Base-by-base conservation (phyloP, 139 green algal species). In the Edaphochlamys debaryana region DNA sequence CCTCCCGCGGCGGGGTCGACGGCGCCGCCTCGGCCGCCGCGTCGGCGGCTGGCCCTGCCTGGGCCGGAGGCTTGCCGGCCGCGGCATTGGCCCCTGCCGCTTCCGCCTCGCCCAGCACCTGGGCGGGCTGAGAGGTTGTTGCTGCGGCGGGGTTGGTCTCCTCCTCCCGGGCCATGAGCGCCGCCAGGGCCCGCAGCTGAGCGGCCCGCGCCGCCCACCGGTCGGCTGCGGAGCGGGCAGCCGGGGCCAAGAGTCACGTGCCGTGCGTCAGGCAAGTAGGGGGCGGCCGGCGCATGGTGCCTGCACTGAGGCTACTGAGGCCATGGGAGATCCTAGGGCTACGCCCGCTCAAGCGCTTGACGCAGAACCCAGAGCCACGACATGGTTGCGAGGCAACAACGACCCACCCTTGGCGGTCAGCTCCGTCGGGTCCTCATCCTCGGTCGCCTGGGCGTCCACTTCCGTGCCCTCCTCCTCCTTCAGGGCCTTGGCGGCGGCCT, bases 341-440 rank as follows among this genome's bases (percentile, higher is more conserved):
- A n/a, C n/a, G n/a, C n/a, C n/a, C n/a, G n/a, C n/a, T n/a, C n/a
- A n/a, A n/a, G n/a, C n/a, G n/a, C n/a, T n/a, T n/a, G n/a, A n/a
- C n/a, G n/a, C n/a, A n/a, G n/a, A n/a, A n/a, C n/a, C n/a, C n/a
- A n/a, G n/a, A n/a, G n/a, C n/a, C n/a, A n/a, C n/a, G n/a, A n/a
- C n/a, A n/a, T n/a, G n/a, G n/a, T n/a, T n/a, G n/a, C n/a, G n/a
- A n/a, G n/a, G n/a, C n/a, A n/a, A n/a, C n/a, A n/a, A n/a, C n/a
- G n/a, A n/a, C 66, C 9, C 19, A 82, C 76, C 76, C 42, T 82
- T 82, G 4, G 76, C 42, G 25, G 34, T 11, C 0, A 82, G 42
- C n/a, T 82, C 76, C 20, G 64, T 32, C 7, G 41, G 38, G 25
- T 81, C 64, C 42, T 73, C 60, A 9, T 25, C 42, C 15, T 66